Evolutionary conservation across 495 filamentous ascomycete species (phyloP), one percentile per base, ranked within the genome.

Genomic region (Oidiodendron maius): DNA sequence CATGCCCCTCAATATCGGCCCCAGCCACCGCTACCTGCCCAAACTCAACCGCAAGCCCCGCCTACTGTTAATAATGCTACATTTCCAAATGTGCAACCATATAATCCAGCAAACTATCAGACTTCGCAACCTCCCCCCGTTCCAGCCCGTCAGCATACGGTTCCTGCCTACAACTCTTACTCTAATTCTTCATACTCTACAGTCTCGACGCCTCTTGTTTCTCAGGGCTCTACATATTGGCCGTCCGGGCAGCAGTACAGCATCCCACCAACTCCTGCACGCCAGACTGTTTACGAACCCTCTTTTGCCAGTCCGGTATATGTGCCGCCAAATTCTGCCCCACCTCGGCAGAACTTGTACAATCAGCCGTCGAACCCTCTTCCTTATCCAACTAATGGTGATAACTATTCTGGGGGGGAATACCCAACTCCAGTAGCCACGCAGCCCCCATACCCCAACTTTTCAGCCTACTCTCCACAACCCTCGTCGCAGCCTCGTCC

Each of bases 51-150:
- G 6, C 12, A 16, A 22, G 40, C 39, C 16, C 17, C 66, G 13
- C n/a, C 44, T 20, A 40, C 44, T n/a, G 16, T 46, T 5, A 75
- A 81, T 56, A 30, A 5, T 12, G 5, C 26, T 30, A 12, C 26
- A 30, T 30, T 30, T 30, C 26, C 26, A 30, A 12, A 12, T 30
- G 26, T 30, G 5, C 82, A 82, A 58, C 81, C 82, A 13, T 89
- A 89, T 62, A 84, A 86, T 54, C 86, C 86, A 3, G 83, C 85
- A 15, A 77, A 81, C 18, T 89, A 83, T 51, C 76, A 80, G 38
- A 26, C 55, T 30, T 34, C 52, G 9, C 53, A 48, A 40, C 12
- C 30, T 17, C 11, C 44, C 18, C 17, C 32, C 61, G 51, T 51
- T 46, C 44, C 65, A 53, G 50, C 56, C 32, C 62, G 64, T 9